Evolutionary conservation across 1,139 yeast species (phyloP).

Genomic region (Blastobotrys persicus): DNA sequence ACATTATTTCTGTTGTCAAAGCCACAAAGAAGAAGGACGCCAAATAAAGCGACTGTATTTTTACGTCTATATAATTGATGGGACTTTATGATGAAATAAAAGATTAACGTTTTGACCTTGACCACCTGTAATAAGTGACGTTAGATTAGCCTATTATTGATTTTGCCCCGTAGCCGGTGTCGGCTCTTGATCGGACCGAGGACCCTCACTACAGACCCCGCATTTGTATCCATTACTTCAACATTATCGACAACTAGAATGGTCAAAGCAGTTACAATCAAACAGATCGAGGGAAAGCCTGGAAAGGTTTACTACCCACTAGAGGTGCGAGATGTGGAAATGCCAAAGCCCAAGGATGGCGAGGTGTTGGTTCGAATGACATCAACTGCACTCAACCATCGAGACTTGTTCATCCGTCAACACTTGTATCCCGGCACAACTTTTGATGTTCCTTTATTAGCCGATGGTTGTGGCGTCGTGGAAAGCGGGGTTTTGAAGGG

Average conservation of each 20-base stretch:
- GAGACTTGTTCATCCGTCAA: background rate
- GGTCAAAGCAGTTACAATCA: background rate
- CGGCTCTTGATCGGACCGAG: background rate
- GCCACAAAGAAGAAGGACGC: background rate
- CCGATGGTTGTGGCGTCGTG: background rate
- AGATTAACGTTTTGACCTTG: no score
- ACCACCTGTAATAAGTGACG: no score
- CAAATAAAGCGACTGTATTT: background rate
- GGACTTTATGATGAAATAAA: background rate
- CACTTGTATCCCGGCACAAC: background rate
- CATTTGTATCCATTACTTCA: no score
- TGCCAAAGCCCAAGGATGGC: background rate
- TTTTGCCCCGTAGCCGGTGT: no score
- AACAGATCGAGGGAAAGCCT: background rate
- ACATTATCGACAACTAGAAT: background rate
- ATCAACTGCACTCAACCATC: background rate
- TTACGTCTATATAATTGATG: background rate
- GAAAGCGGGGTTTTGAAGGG: constrained; percentile 3
- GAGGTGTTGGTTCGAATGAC: background rate
- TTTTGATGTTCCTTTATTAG: background rate
- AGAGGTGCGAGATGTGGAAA: background rate
- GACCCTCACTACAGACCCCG: background rate
- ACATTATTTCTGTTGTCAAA: constrained; percentile 50
- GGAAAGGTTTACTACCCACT: background rate
- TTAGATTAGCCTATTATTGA: no score